Base-by-base conservation (phyloP, 495 filamentous ascomycete genomes). In the Podospora australis region DNA sequence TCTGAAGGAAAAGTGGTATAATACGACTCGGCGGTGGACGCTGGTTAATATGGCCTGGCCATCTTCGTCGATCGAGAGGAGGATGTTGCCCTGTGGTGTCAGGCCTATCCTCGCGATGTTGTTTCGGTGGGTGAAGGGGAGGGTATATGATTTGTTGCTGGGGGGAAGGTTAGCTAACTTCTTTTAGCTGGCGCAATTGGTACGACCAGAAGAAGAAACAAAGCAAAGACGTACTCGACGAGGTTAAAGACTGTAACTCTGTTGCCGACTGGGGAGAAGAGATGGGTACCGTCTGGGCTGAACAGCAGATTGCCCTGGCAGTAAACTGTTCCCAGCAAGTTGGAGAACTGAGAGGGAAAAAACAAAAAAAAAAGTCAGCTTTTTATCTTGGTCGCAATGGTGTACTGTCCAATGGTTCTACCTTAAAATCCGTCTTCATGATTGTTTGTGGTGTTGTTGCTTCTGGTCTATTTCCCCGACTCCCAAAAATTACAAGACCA, bases 361-460 rank as follows among this genome's bases (percentile, higher is more conserved):
- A 30, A n/a, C 13, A 7, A 30, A 7, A 30, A 30, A 7, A 7
- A n/a, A n/a, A n/a, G n/a, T n/a, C n/a, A n/a, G n/a, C n/a, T n/a
- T n/a, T n/a, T n/a, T n/a, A n/a, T n/a, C n/a, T n/a, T n/a, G n/a
- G n/a, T n/a, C n/a, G n/a, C n/a, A n/a, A n/a, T n/a, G n/a, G n/a
- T n/a, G n/a, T n/a, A n/a, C n/a, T n/a, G n/a, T n/a, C n/a, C n/a
- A n/a, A n/a, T n/a, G n/a, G n/a, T n/a, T 68, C 20, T 56, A 91
- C 88, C 78, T 88, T 90, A 61, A 91, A 96, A 68, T 95, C 88
- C 23, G 88, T 95, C 84, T 95, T 96, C 90, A 96, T 96, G 57
- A 65, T 85, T 53, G 63, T 55, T 55, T 47, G 42, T 58, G 51
- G 44, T 52, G 56, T 55, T 49, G 41, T 57, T 50, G 39, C 49